Percentiles rank a stretch among this genome's conserved stretches.
These are phyloP conservation scores for Aureobasidium sp. DNA, from an alignment of 2,329 filamentous ascomycete genomes.

Conservation along the genomic window DNA sequence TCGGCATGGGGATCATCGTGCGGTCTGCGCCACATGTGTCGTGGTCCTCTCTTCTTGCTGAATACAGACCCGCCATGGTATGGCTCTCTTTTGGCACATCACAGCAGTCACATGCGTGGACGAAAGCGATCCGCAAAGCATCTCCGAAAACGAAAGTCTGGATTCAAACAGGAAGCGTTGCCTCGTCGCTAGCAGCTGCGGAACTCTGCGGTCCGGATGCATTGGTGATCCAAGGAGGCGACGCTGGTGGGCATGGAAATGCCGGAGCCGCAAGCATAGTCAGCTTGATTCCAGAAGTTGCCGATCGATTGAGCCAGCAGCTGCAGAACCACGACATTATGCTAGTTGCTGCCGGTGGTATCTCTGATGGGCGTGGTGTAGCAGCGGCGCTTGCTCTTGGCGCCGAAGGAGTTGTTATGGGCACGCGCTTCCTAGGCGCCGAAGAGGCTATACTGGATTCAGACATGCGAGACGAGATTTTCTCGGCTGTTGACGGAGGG, in stretches of 20 bases:
- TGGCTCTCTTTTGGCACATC: constrained; percentile 67
- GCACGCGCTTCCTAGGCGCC: constrained; percentile 67
- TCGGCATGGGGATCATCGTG: constrained; percentile 70
- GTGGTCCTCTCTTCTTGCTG: constrained; percentile 55
- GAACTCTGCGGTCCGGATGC: constrained; percentile 57
- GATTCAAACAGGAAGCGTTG: constrained; percentile 68
- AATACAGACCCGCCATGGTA: constrained; percentile 63
- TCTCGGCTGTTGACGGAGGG: constrained; percentile 57
- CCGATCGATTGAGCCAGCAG: constrained; percentile 44
- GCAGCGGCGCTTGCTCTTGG: constrained; percentile 62
- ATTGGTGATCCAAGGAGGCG: constrained; percentile 67
- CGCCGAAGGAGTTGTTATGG: constrained; percentile 61
- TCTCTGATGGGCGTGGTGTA: constrained; percentile 59
- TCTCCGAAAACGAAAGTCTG: constrained; percentile 54
- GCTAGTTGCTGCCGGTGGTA: constrained; percentile 60
- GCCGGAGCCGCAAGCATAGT: constrained; percentile 61
- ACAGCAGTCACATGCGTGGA: constrained; percentile 41
- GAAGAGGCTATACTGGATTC: constrained; percentile 49
- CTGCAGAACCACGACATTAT: constrained; percentile 25
- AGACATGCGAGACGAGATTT: constrained; percentile 52
- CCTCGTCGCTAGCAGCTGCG: constrained; percentile 57
- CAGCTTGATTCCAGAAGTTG: constrained; percentile 64
- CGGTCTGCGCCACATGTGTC: constrained; percentile 46
- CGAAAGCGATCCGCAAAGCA: constrained; percentile 32
- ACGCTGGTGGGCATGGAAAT: constrained; percentile 72